phyloP scores from a whole-genome alignment of 179 eudicot genomes.

The Gypsophila paniculata region DNA sequence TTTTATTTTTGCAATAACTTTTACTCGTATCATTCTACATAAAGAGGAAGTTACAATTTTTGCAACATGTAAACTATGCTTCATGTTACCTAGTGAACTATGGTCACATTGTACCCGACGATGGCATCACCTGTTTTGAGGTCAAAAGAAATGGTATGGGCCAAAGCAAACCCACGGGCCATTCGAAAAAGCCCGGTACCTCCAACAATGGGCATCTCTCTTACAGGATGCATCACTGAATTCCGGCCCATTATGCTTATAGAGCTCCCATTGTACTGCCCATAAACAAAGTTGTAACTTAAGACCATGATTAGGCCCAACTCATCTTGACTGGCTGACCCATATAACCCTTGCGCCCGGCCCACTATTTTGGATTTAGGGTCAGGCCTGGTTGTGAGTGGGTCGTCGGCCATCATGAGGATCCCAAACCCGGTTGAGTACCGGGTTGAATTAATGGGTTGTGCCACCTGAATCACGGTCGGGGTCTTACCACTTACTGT shows the following conservation, averaged over 20 bases:
- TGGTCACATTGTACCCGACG: conserved; percentile 50
- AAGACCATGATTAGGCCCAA: conserved; percentile 45
- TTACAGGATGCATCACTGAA: conserved; percentile 27
- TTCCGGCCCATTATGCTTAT: conserved; percentile 46
- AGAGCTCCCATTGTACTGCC: conserved; percentile 47
- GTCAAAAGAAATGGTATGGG: conserved; percentile 34
- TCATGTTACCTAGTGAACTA: conserved; percentile 28
- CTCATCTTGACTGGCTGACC: conserved; percentile 38
- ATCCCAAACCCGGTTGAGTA: conserved; percentile 34
- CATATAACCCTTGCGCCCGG: conserved; percentile 55
- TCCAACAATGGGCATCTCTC: conserved; percentile 53
- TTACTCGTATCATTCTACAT: too few relatives aligned
- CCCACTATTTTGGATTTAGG: conserved; percentile 47
- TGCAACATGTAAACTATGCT: background rate
- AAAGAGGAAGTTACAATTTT: too few relatives aligned
- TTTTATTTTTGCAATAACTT: too few relatives aligned
- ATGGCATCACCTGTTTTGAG: conserved; percentile 40
- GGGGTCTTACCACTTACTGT: conserved; percentile 39
- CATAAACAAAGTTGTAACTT: conserved; percentile 38
- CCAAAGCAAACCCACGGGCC: conserved; percentile 51
- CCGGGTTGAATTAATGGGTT: conserved; percentile 18
- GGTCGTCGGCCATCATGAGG: conserved; percentile 47
- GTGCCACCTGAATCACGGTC: conserved; percentile 33
- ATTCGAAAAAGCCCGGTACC: conserved; percentile 52
- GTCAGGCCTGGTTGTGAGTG: conserved; percentile 42